Base-by-base conservation (phyloP, 1,284 basidiomycete species). In the Earliella scabrosa region DNA sequence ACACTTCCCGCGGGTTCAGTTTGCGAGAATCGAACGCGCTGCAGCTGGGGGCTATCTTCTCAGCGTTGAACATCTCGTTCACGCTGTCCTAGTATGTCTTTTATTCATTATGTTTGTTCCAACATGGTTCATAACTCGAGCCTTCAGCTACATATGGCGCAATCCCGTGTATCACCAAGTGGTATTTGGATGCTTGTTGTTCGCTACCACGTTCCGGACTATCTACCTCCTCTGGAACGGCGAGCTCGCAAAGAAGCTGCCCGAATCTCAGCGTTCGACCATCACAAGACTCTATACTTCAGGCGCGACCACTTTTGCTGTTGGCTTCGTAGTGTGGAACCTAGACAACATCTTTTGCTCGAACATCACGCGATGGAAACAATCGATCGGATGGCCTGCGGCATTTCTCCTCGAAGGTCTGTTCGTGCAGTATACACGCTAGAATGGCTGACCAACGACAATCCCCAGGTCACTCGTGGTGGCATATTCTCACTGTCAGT, bases 111-210 rank as follows among this genome's bases (percentile, higher is more conserved):
- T 23, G 24, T 10, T 34, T 41, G 9, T 32, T 14, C 27, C 1
- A 14, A 10, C 23, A 24, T 40, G 53, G 34, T 34, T 23, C 49
- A 31, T 32, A 54, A 49, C 40, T 16, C 18, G 24, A 21, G 10
- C 39, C 10, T 3, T 13, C 52, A 86, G 84, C 61, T 77, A 79
- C 49, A 26, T 82, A 2, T 81, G 82, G 63, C 79, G 86, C 24
- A 86, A 89, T 63, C 87, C 86, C 0, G 71, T 88, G 2, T 89
- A 86, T 66, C 87, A 89, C 62, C 85, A 88, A 70, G 64, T 80
- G 16, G 79, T 88, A 3, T 89, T 89, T 62, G 87, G 76, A 2
- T 58, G 62, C 3, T 69, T 87, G 43, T 74, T 88, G 63, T 55
- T 87, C 44, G 63, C 69, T 9, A 77, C 73, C 16, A 66, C 74